Conservation (phyloP, 2,329 filamentous ascomycete species). For the Epichloe aotearoae region DNA sequence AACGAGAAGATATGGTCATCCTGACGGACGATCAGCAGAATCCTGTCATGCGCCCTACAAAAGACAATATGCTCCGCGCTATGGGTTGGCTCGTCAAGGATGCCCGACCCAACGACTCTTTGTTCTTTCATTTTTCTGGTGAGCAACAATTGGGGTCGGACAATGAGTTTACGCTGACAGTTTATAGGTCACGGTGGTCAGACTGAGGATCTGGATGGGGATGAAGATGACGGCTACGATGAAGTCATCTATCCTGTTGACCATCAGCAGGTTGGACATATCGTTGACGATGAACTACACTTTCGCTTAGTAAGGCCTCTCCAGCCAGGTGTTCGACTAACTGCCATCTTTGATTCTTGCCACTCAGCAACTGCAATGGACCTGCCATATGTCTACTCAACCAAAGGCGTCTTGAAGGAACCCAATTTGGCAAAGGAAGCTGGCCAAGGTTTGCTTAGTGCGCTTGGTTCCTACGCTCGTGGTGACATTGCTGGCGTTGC, state of each 20-base stretch:
- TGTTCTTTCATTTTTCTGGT: slow-evolving; percentile 69
- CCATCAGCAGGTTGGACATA: slow-evolving; percentile 54
- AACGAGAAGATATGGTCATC: slow-evolving; percentile 67
- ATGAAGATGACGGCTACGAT: slow-evolving; percentile 66
- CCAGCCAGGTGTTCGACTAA: slow-evolving; percentile 69
- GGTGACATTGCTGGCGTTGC: slow-evolving; percentile 77
- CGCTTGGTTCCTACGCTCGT: slow-evolving; percentile 66
- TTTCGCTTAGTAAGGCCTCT: slow-evolving; percentile 64
- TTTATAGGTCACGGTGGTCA: slow-evolving; percentile 60
- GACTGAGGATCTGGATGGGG: slow-evolving; percentile 58
- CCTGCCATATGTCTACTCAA: slow-evolving; percentile 68
- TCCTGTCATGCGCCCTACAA: slow-evolving; percentile 59
- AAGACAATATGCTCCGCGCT: slow-evolving; percentile 58
- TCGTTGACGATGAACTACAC: slow-evolving; percentile 71
- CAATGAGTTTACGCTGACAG: background rate
- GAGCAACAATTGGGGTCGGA: background rate
- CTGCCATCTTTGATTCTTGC: slow-evolving; percentile 71
- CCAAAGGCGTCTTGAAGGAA: slow-evolving; percentile 68
- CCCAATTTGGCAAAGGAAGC: slow-evolving; percentile 72
- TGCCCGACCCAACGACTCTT: slow-evolving; percentile 58
- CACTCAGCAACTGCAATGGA: slow-evolving; percentile 69
- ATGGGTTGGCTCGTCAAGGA: slow-evolving; percentile 65
- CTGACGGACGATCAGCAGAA: slow-evolving; percentile 64
- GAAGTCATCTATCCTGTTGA: slow-evolving; percentile 72
- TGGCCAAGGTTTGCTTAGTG: slow-evolving; percentile 55